Conservation (phyloP, 2,329 filamentous ascomycete species). For the Polytolypa hystricis region DNA sequence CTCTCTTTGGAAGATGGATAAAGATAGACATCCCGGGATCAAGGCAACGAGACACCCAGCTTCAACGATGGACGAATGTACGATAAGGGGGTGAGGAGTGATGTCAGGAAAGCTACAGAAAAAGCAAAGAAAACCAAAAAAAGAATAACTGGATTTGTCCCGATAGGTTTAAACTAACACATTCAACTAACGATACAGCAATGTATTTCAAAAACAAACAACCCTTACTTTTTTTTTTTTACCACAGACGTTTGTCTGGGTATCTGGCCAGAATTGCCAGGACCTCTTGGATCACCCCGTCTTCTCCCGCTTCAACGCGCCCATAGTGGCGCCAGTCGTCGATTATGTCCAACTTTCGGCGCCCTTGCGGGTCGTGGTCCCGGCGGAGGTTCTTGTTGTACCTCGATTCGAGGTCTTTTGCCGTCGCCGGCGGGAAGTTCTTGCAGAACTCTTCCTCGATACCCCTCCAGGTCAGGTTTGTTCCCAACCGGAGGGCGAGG, state of each 20-base stretch:
- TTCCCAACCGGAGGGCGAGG: constrained; percentile 11
- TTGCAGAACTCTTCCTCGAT: constrained; percentile 8
- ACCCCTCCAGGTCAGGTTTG: constrained; percentile 10
- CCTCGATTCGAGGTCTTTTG: constrained; percentile 13
- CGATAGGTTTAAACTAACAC: too few relatives aligned
- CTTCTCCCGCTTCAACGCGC: background rate
- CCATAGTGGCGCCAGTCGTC: constrained; percentile 11
- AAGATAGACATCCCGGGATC: too few relatives aligned
- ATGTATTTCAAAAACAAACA: too few relatives aligned
- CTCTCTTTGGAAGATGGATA: too few relatives aligned
- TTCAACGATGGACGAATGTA: too few relatives aligned
- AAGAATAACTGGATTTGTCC: too few relatives aligned
- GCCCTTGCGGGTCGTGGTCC: background rate
- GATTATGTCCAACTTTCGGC: constrained; percentile 6
- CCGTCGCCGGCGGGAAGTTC: constrained; percentile 4
- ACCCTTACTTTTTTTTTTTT: background rate
- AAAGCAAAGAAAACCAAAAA: background rate
- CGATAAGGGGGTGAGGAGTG: too few relatives aligned
- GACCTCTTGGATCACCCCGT: background rate
- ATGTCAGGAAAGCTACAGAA: too few relatives aligned
- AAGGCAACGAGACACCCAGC: too few relatives aligned
- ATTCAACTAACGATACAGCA: too few relatives aligned
- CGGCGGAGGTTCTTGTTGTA: constrained; percentile 12
- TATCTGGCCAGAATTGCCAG: background rate
- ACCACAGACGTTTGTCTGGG: constrained; percentile 2